Evolutionary conservation across 345 rosid genomes (phyloP).

Genomic region (thale cress (Arabidopsis thaliana)): TAIR10.1 NC_003075.7:16211501-16212000

Average conservation of each 20-base stretch:
- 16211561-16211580: conserved; percentile 25
- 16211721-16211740: conserved; percentile 19
- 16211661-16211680: neutral
- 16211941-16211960: neutral
- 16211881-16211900: conserved; percentile 20
- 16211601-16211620: conserved; percentile 42
- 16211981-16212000: conserved; percentile 14
- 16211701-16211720: conserved; percentile 32
- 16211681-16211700: conserved; percentile 13
- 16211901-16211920: neutral
- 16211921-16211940: neutral
- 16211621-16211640: conserved; percentile 39
- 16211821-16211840: conserved; percentile 11
- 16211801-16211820: too few relatives aligned
- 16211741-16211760: conserved; percentile 35
- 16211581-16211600: conserved; percentile 34
- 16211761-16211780: neutral
- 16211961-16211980: neutral
- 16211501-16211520: conserved; percentile 41
- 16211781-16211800: neutral
- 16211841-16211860: conserved; percentile 36
- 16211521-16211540: conserved; percentile 36
- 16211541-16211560: conserved; percentile 36
- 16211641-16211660: conserved; percentile 18
- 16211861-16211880: conserved; percentile 41